Evolutionary conservation across 176 grass and related monocot species (phyloP).

Genomic region (Lolium multiflorum): DNA sequence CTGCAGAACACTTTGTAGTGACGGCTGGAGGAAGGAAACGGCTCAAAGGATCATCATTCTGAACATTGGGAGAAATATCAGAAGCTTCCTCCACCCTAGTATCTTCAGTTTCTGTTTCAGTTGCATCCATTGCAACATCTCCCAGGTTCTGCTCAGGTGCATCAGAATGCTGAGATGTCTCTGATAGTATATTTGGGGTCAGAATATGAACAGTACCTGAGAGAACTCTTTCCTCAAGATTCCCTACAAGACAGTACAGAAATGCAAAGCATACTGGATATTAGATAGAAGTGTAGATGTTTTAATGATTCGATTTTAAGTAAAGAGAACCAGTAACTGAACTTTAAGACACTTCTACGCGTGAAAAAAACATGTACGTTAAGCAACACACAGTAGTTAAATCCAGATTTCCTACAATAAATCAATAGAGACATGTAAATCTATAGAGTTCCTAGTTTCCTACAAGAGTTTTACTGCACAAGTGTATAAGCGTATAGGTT

Average conservation of each 20-base stretch:
- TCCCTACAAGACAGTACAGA: conserved; percentile 50
- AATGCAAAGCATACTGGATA: conserved; percentile 25
- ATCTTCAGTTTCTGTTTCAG: conserved; percentile 56
- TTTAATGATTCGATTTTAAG: neutral
- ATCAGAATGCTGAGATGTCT: conserved; percentile 52
- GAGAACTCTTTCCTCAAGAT: conserved; percentile 57
- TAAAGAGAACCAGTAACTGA: neutral
- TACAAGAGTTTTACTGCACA: neutral
- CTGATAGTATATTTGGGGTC: conserved; percentile 54
- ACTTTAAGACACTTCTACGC: neutral
- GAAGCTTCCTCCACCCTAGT: conserved; percentile 58
- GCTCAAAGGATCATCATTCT: conserved; percentile 63
- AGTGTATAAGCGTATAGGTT: neutral
- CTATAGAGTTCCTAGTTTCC: too few species aligned
- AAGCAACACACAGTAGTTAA: conserved; percentile 18
- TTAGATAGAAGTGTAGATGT: neutral
- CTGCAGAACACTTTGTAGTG: conserved; percentile 64
- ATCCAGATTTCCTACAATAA: neutral
- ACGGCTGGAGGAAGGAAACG: conserved; percentile 69
- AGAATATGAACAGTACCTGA: conserved; percentile 58
- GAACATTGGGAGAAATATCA: conserved; percentile 52
- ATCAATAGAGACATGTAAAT: neutral
- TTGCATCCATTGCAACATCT: conserved; percentile 54
- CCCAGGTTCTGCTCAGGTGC: conserved; percentile 56
- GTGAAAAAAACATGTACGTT: neutral